Evolutionary conservation across 768 basidiomycete genomes (phyloP).

Genomic region (Amanita molliuscula): DNA sequence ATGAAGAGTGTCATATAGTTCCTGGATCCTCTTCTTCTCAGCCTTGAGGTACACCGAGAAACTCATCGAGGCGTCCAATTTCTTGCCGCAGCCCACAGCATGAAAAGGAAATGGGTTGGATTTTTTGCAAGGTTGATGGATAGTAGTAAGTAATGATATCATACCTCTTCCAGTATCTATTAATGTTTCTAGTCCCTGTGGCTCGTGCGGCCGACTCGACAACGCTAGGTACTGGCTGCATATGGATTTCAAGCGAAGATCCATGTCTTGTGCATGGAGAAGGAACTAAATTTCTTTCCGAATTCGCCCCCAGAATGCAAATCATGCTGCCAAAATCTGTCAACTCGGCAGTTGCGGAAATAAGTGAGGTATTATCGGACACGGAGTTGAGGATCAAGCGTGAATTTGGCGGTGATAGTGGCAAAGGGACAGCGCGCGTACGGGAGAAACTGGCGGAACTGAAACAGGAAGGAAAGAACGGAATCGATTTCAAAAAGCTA

Average conservation of each 20-base stretch:
- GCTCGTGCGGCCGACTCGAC: slow-evolving; percentile 84
- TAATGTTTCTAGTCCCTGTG: slow-evolving; percentile 67
- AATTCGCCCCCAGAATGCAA: slow-evolving; percentile 73
- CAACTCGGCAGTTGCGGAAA: slow-evolving; percentile 70
- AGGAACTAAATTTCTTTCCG: slow-evolving; percentile 64
- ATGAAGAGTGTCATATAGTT: slow-evolving; percentile 41
- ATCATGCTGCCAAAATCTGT: slow-evolving; percentile 78
- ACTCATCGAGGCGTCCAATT: slow-evolving; percentile 75
- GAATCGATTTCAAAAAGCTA: slow-evolving; percentile 72
- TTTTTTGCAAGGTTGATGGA: slow-evolving; percentile 77
- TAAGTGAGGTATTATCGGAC: slow-evolving; percentile 83
- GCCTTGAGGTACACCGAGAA: slow-evolving; percentile 79
- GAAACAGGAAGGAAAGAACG: slow-evolving; percentile 41
- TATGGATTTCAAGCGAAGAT: slow-evolving; percentile 66
- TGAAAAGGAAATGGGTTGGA: slow-evolving; percentile 72
- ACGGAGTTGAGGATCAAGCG: slow-evolving; percentile 76
- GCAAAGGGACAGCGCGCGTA: slow-evolving; percentile 57
- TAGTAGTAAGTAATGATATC: slow-evolving; percentile 50
- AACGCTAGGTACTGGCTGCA: slow-evolving; percentile 59
- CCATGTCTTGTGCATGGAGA: slow-evolving; percentile 77
- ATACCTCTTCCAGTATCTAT: not conserved
- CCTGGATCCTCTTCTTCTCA: slow-evolving; percentile 80
- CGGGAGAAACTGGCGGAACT: slow-evolving; percentile 59
- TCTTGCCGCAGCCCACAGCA: slow-evolving; percentile 82
- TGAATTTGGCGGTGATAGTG: slow-evolving; percentile 77